Percentiles rank a stretch among this genome's conserved stretches.
Evolutionary conservation across 306 rosid species (phyloP).

Genomic region (Sesbania bispinosa): DNA sequence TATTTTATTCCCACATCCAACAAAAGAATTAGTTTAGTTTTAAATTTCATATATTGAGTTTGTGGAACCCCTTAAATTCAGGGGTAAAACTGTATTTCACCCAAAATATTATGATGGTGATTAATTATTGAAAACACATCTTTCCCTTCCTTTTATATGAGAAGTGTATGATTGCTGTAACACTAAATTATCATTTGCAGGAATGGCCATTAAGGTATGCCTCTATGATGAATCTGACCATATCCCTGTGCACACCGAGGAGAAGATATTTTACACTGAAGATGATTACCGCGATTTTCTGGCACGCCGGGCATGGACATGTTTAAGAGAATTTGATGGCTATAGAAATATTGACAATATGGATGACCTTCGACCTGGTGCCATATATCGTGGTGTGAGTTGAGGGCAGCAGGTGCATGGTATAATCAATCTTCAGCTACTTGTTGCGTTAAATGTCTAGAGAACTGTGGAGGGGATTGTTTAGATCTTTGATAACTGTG

Average conservation of each 20-base stretch:
- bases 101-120: background rate
- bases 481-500: slow-evolving; percentile 11
- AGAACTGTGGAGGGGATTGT: slow-evolving; percentile 24
- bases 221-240: slow-evolving; percentile 82
- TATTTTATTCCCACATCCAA: too few relatives aligned
- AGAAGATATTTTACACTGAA: slow-evolving; percentile 77
- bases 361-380: slow-evolving; percentile 94
- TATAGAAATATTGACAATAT: slow-evolving; percentile 78
- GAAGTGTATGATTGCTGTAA: slow-evolving; percentile 1
- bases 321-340: slow-evolving; percentile 75
- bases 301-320: slow-evolving; percentile 72
- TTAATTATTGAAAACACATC: background rate
- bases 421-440: slow-evolving; percentile 17
- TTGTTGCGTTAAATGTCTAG: background rate
- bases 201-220: slow-evolving; percentile 76
- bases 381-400: slow-evolving; percentile 73
- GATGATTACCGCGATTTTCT: slow-evolving; percentile 84
- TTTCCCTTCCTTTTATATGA: background rate
- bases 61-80: background rate
- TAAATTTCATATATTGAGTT: background rate
- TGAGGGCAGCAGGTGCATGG: slow-evolving; percentile 38
- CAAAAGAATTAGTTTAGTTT: background rate
- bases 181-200: slow-evolving; percentile 49
- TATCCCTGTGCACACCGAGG: slow-evolving; percentile 78
- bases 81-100: background rate